Percentiles rank a stretch among this genome's conserved stretches.
Conservation (phyloP, 1,139 yeast genomes). For the Saccharomyces hybrid region DNA sequence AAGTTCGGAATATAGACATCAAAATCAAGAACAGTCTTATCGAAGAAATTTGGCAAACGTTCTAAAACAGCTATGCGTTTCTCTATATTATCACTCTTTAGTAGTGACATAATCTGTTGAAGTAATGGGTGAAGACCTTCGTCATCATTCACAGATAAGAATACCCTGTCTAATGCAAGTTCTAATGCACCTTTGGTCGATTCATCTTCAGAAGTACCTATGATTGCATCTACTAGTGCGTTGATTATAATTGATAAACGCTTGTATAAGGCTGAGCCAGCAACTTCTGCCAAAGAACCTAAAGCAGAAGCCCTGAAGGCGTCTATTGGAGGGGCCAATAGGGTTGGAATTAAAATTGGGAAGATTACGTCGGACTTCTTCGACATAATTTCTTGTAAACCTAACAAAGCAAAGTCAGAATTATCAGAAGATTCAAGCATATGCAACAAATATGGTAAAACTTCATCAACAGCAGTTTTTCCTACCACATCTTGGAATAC, state of each 20-base stretch:
- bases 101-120: constrained; percentile 69
- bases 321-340: constrained; percentile 75
- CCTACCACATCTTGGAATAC: constrained; percentile 77
- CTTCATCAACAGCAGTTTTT: constrained; percentile 76
- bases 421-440: constrained; percentile 56
- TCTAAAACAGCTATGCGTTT: constrained; percentile 61
- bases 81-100: constrained; percentile 65
- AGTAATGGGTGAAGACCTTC: constrained; percentile 80
- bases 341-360: constrained; percentile 86
- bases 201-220: constrained; percentile 34
- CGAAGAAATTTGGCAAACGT: constrained; percentile 67
- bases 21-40: constrained; percentile 58
- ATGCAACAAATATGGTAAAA: constrained; percentile 73
- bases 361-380: constrained; percentile 83
- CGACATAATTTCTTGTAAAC: constrained; percentile 87
- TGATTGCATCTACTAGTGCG: constrained; percentile 58
- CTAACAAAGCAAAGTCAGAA: constrained; percentile 74
- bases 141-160: constrained; percentile 64
- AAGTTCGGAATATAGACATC: constrained; percentile 69
- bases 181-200: constrained; percentile 38
- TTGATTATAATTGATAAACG: constrained; percentile 65
- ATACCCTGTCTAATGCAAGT: constrained; percentile 55
- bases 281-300: constrained; percentile 84
- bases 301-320: constrained; percentile 78
- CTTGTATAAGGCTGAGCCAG: constrained; percentile 74